These are phyloP conservation scores for Cercospora canescens DNA, from an alignment of 2,329 filamentous ascomycete genomes.

Conservation along the genomic window DNA sequence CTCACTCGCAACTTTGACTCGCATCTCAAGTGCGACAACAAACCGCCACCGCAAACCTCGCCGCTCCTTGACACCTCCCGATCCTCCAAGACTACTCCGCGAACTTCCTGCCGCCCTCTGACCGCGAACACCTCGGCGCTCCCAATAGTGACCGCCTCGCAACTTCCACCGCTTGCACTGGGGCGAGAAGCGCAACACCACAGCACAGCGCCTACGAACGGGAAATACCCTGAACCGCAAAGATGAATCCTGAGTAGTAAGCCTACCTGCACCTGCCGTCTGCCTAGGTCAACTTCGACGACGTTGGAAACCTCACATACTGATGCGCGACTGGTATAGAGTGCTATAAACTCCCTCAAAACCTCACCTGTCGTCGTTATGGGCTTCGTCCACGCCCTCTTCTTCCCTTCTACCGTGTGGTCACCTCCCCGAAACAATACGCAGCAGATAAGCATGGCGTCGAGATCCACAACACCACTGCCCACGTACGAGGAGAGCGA, in stretches of 20 bases:
- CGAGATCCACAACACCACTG: background rate
- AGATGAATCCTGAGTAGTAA: conserved; percentile 92
- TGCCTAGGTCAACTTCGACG: conserved; percentile 5
- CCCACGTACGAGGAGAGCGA: conserved; percentile 1
- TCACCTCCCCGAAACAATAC: background rate
- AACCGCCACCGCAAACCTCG: background rate
- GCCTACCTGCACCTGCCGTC: conserved; percentile 40
- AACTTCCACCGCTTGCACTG: background rate
- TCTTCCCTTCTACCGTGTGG: background rate
- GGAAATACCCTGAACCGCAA: conserved; percentile 12
- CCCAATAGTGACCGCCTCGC: conserved; percentile 5
- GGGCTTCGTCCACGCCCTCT: background rate
- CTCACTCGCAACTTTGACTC: conserved; percentile 10
- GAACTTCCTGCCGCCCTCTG: background rate
- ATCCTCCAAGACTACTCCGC: background rate
- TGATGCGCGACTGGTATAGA: conserved; percentile 10
- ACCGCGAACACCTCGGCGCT: conserved; percentile 6
- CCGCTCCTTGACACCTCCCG: background rate
- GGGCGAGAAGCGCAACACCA: background rate
- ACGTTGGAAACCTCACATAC: conserved; percentile 7
- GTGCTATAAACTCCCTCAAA: background rate
- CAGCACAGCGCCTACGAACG: conserved; percentile 2
- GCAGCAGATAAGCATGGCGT: background rate
- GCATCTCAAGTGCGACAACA: conserved; percentile 3
- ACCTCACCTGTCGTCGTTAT: background rate